phyloP scores from a whole-genome alignment of 371 early-diverging fungal species.

The Smittium culicis region DNA sequence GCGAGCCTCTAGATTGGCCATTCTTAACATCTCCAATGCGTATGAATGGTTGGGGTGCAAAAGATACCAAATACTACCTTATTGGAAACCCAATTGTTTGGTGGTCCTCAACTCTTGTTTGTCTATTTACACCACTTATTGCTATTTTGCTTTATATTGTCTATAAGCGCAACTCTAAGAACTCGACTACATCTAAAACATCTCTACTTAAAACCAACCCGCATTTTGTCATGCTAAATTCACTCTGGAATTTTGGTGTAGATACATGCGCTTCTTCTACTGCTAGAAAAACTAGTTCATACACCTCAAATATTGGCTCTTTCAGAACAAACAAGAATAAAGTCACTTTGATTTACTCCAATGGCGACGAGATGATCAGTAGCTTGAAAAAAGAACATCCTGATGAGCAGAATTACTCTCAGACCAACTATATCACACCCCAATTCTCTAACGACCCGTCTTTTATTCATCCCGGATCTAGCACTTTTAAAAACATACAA shows the following conservation, averaged over 20 bases:
- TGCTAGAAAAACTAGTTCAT: no score
- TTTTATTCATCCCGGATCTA: no score
- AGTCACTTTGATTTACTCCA: no score
- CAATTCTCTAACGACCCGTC: no score
- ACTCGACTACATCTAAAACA: constrained; percentile 18
- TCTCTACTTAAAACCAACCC: no score
- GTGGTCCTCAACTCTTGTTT: constrained; percentile 63
- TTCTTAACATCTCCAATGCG: constrained; percentile 78
- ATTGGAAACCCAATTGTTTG: constrained; percentile 94
- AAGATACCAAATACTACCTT: constrained; percentile 86
- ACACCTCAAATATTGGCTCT: no score
- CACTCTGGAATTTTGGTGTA: not conserved
- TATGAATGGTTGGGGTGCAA: constrained; percentile 69
- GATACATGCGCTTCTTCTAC: no score
- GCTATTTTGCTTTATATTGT: constrained; percentile 43
- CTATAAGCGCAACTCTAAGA: constrained; percentile 11
- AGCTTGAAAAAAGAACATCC: no score
- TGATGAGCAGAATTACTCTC: not conserved
- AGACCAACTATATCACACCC: not conserved
- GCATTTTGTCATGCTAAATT: constrained; percentile 37
- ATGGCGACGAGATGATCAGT: no score
- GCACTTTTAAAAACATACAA: no score
- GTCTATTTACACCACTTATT: constrained; percentile 39
- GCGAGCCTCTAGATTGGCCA: constrained; percentile 89
- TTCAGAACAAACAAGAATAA: no score